Percentiles rank a stretch among this genome's conserved stretches.
These are phyloP conservation scores for Starmerella stigmatis DNA, from an alignment of 805 yeast genomes.

Conservation along the genomic window DNA sequence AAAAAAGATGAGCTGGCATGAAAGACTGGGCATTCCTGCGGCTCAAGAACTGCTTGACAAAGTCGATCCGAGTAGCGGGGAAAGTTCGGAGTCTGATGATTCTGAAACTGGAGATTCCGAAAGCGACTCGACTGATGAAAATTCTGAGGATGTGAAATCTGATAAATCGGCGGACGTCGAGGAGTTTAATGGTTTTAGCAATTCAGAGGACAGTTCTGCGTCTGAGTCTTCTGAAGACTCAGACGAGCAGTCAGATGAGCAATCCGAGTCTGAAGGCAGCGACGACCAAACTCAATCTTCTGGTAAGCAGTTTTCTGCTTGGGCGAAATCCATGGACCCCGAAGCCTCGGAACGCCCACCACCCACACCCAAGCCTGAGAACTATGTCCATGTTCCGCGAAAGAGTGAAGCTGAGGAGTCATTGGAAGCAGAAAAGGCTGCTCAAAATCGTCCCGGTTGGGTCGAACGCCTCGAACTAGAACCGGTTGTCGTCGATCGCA, in stretches of 20 bases:
- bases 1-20: conserved; percentile 23
- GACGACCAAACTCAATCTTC: conserved; percentile 26
- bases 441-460: conserved; percentile 12
- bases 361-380: conserved; percentile 40
- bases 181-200: conserved; percentile 2
- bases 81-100: conserved; percentile 29
- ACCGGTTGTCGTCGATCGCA: conserved; percentile 57
- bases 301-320: conserved; percentile 65
- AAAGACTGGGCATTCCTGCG: conserved; percentile 22
- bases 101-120: conserved; percentile 36
- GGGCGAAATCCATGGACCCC: conserved; percentile 74
- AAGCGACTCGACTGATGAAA: conserved; percentile 22
- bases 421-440: conserved; percentile 65
- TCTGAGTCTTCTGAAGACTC: neutral
- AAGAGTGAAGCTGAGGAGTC: conserved; percentile 66
- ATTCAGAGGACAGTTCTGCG: conserved; percentile 20
- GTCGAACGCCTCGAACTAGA: conserved; percentile 38
- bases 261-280: neutral
- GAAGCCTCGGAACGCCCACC: conserved; percentile 45
- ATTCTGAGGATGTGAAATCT: conserved; percentile 46
- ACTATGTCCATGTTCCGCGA: conserved; percentile 47
- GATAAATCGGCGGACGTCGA: conserved; percentile 26
- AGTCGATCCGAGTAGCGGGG: conserved; percentile 2
- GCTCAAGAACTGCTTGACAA: conserved; percentile 12
- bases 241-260: neutral